These are phyloP conservation scores for Phytophthora syringae DNA, from an alignment of 352 stramenopile genomes.

Conservation along the genomic window DNA sequence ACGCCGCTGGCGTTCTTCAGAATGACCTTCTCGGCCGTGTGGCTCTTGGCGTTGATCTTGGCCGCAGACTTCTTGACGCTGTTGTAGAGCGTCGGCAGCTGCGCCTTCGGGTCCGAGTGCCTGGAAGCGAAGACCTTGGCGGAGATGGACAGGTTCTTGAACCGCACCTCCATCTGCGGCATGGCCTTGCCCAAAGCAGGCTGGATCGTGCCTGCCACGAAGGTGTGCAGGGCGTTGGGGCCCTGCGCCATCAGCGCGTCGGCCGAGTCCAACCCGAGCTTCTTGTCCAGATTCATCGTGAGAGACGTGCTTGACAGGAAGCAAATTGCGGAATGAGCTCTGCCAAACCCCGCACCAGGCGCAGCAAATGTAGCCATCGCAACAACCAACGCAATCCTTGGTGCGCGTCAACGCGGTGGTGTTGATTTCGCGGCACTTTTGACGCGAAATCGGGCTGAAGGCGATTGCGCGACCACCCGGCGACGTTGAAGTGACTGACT, in stretches of 20 bases:
- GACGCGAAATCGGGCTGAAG: slow-evolving; percentile 17
- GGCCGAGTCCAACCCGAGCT: slow-evolving; percentile 22
- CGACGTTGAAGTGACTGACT: slow-evolving; percentile 20
- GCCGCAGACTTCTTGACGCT: slow-evolving; percentile 37
- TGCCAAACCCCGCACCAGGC: not conserved
- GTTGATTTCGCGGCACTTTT: slow-evolving; percentile 26
- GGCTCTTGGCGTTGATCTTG: slow-evolving; percentile 38
- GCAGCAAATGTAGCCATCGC: not conserved
- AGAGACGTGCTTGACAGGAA: no score
- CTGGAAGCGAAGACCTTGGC: slow-evolving; percentile 26
- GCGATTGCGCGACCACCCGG: slow-evolving; percentile 15
- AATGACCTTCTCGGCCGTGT: slow-evolving; percentile 45
- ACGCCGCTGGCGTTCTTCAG: slow-evolving; percentile 52
- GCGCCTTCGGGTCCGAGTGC: slow-evolving; percentile 16
- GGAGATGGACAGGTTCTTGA: slow-evolving; percentile 33
- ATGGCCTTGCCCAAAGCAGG: slow-evolving; percentile 24
- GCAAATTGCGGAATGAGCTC: slow-evolving; percentile 32
- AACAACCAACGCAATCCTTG: slow-evolving; percentile 4
- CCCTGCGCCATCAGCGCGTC: slow-evolving; percentile 36
- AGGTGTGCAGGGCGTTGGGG: slow-evolving; percentile 30
- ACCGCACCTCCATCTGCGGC: slow-evolving; percentile 40
- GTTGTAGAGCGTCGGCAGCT: slow-evolving; percentile 55
- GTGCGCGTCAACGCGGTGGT: slow-evolving; percentile 19
- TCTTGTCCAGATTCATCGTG: slow-evolving; percentile 13
- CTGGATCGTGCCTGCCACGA: slow-evolving; percentile 27